Percentiles rank a stretch among this genome's conserved stretches.
phyloP scores from a whole-genome alignment of 2,329 filamentous ascomycete species.

The Pseudogymnoascus sp. region DNA sequence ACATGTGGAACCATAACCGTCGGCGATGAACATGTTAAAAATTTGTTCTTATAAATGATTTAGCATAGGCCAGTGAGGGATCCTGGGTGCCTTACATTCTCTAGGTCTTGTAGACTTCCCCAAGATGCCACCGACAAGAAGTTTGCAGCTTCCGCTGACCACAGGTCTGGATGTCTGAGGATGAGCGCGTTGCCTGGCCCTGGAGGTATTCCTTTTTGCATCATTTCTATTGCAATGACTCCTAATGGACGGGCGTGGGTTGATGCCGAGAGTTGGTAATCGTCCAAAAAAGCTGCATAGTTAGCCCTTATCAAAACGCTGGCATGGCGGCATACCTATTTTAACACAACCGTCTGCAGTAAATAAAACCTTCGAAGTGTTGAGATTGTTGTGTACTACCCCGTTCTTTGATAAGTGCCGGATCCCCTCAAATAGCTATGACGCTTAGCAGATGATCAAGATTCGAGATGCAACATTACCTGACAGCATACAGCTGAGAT shows the following conservation, averaged over 20 bases:
- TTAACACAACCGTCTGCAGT: slow-evolving; percentile 11
- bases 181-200: slow-evolving; percentile 1
- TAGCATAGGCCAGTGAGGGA: neutral
- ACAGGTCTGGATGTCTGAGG: slow-evolving; percentile 12
- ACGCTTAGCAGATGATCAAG: neutral
- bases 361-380: slow-evolving; percentile 2
- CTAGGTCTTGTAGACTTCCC: slow-evolving; percentile 13
- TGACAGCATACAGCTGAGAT: slow-evolving; percentile 14
- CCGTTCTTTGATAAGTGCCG: slow-evolving; percentile 12
- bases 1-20: slow-evolving; percentile 10
- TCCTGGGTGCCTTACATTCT: slow-evolving; percentile 11
- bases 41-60: slow-evolving; percentile 12
- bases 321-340: slow-evolving; percentile 5
- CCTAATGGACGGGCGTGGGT: slow-evolving; percentile 6
- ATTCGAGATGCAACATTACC: slow-evolving; percentile 6
- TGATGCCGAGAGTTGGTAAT: slow-evolving; percentile 1
- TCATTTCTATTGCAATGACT: slow-evolving; percentile 13
- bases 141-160: slow-evolving; percentile 12
- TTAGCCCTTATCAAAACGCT: no score
- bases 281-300: slow-evolving; percentile 8
- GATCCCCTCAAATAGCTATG: slow-evolving; percentile 17
- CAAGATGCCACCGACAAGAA: slow-evolving; percentile 13
- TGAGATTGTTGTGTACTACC: slow-evolving; percentile 10
- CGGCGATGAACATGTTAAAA: slow-evolving; percentile 12
- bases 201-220: slow-evolving; percentile 10